Conservation (phyloP, 2,329 filamentous ascomycete genomes). For the Intubia oerlemansii region DNA sequence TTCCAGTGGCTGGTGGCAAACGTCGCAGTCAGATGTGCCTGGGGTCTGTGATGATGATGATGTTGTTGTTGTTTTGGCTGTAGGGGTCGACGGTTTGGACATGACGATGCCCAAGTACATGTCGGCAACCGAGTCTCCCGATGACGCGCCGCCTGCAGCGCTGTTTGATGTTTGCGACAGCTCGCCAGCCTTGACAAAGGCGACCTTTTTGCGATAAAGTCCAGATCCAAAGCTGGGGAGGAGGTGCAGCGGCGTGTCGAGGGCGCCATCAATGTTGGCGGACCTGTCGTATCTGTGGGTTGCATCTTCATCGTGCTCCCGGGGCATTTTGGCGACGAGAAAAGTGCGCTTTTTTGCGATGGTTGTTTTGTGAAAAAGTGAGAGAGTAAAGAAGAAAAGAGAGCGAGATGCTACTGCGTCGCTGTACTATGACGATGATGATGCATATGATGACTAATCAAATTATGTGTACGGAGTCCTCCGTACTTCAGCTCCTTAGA, state of each 20-base stretch:
- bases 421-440: no score
- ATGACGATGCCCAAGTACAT: conserved; percentile 44
- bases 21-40: conserved; percentile 1
- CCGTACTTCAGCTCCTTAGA: no score
- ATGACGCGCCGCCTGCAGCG: no score
- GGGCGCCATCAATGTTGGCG: conserved; percentile 8
- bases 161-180: conserved; percentile 10
- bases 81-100: conserved; percentile 4
- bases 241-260: conserved; percentile 30
- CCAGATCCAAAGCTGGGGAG: conserved; percentile 33
- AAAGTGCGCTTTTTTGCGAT: no score
- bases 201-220: conserved; percentile 28
- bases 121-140: conserved; percentile 34
- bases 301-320: no score
- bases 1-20: conserved; percentile 4
- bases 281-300: no score
- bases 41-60: neutral
- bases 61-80: conserved; percentile 3
- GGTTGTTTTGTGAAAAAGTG: neutral
- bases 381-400: neutral
- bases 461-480: no score
- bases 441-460: no score
- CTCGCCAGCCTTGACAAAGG: conserved; percentile 32
- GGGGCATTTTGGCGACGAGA: no score
- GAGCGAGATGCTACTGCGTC: neutral